Conservation (phyloP, 306 rosid species). For the Senna tora region DNA sequence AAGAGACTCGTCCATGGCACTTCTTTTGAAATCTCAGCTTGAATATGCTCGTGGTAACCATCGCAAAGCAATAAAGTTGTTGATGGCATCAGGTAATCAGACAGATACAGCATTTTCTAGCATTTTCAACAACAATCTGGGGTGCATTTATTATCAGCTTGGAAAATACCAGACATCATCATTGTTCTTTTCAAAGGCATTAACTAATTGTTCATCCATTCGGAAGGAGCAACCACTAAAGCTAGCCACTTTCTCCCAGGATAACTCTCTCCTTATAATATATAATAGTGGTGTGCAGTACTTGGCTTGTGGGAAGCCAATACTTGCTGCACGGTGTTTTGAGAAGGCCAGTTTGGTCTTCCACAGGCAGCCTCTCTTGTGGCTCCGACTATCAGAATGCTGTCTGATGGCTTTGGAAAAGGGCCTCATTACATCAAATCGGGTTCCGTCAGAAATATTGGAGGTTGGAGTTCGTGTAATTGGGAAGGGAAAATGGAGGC, state of each 20-base stretch:
- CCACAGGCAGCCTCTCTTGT: conserved; percentile 82
- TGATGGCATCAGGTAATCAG: conserved; percentile 83
- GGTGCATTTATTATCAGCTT: conserved; percentile 94
- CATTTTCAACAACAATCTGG: conserved; percentile 89
- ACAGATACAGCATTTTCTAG: conserved; percentile 73
- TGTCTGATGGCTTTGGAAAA: conserved; percentile 93
- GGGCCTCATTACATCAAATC: conserved; percentile 60
- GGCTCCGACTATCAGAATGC: conserved; percentile 98
- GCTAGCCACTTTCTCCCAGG: conserved; percentile 76
- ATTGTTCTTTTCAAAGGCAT: conserved; percentile 86
- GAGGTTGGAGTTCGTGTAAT: conserved; percentile 72
- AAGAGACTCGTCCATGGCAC: conserved; percentile 88
- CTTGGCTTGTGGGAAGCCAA: conserved; percentile 88
- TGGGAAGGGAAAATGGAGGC: conserved; percentile 97
- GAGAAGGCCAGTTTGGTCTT: conserved; percentile 87
- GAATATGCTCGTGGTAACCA: conserved; percentile 97
- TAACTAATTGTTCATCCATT: conserved; percentile 70
- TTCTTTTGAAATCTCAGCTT: conserved; percentile 92
- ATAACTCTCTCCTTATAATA: conserved; percentile 75
- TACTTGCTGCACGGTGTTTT: conserved; percentile 89
- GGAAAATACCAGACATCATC: conserved; percentile 90
- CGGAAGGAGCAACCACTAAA: conserved; percentile 79
- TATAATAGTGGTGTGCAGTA: conserved; percentile 94
- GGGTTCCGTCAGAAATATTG: conserved; percentile 52
- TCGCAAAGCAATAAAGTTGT: conserved; percentile 94